These are phyloP conservation scores for Annulohypoxylon maeteangense DNA, from an alignment of 495 filamentous ascomycete genomes.

Conservation along the genomic window DNA sequence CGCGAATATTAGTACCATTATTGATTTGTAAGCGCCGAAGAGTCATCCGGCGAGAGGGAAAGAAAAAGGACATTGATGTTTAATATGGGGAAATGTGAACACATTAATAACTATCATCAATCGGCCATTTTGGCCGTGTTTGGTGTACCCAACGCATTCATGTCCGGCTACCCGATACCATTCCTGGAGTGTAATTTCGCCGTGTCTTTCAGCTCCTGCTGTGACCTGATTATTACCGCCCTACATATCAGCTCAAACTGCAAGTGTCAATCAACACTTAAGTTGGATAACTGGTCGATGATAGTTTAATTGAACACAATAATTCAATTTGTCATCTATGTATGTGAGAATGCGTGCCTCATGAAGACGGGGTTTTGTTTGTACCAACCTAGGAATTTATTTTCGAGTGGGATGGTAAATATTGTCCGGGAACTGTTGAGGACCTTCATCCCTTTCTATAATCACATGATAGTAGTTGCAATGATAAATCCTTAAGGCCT, in stretches of 20 bases:
- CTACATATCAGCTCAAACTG: not conserved
- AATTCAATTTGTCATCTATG: too few species aligned
- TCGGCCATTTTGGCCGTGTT: conserved; percentile 1
- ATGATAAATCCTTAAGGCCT: not conserved
- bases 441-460: not conserved
- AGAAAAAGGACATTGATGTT: not conserved
- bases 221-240: not conserved
- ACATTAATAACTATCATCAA: not conserved
- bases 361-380: not conserved
- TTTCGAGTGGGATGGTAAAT: not conserved
- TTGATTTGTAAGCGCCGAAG: not conserved
- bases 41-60: not conserved
- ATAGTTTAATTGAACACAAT: too few species aligned
- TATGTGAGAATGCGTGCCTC: too few species aligned
- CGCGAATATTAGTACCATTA: not conserved
- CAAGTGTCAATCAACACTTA: not conserved
- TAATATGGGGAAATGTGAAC: not conserved
- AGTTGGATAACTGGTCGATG: too few species aligned
- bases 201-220: not conserved
- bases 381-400: not conserved
- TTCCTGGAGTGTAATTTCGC: not conserved
- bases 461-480: not conserved
- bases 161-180: not conserved
- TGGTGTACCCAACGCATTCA: not conserved
- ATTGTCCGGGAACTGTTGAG: not conserved